Evolutionary conservation across 148 eudicot genomes (phyloP), one percentile per base, ranked within the genome.

Genomic region (Vaccinium myrtillus): DNA sequence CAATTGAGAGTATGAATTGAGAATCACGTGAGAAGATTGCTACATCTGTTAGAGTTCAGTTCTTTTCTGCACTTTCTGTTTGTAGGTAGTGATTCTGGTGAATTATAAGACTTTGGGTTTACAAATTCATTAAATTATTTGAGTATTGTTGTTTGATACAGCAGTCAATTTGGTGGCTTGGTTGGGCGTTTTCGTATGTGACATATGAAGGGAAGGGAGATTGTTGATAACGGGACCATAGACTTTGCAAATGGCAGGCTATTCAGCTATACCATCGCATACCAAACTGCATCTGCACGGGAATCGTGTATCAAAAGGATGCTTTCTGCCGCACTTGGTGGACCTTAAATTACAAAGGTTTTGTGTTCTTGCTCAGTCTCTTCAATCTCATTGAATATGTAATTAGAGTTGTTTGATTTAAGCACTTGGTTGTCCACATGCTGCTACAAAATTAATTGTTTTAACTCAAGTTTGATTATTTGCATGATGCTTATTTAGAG

Each of bases 241-340:
- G 39, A 49, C 53, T 85, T 14, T 71, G 39, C 76, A 25, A 86
- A 94, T 95, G 98, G 92, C 89, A 71, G 92, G 86, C 53, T 91
- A 85, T 90, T 89, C 86, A 61, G 88, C 87, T 85, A 65, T 88
- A 27, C 82, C 89, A 32, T 85, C 87, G 65, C 85, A 84, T 85
- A 77, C 88, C 49, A 92, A 86, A 88, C 89, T 89, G 73, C 90
- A 86, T 23, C 65, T 83, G 81, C 78, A 30, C 14, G 87, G 86
- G 79, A 80, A 39, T 84, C 30, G 79, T 75, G 39, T 83, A 13
- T 73, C 88, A 5, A 87, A 88, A 67, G 83, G 54, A 36, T 75
- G 80, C 71, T 54, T 85, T 75, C 56, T 86, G 75, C 85, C 90
- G 65, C 82, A 77, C 61, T 55, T 14, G 59, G 83, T 82, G 15